Evolutionary conservation across 306 rosid genomes (phyloP), one percentile per base, ranked within the genome.

Genomic region (Lathyrus sativus): DNA sequence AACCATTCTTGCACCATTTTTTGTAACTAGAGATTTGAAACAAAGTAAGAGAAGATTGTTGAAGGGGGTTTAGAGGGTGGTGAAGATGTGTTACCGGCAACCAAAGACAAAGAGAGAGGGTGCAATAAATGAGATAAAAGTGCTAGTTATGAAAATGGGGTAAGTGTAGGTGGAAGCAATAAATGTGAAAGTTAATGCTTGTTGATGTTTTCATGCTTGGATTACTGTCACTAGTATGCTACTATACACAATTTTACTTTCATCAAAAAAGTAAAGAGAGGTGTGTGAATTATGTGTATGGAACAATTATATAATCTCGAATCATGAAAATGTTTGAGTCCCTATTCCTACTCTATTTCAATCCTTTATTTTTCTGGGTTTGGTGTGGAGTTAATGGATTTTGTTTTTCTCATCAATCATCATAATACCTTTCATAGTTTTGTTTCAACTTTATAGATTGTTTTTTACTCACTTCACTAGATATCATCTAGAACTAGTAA

Each of bases 131-230:
- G 85, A 45, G 11, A 75, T 33, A 71, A 77, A 91, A 85, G 82
- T 77, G 87, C 83, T 69, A 51, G 55, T 78, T 83, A 85, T 79
- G 91, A 83, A 73, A 14, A 56, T 71, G 74, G 77, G 79, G 62
- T 9, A 22, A 42, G 76, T 58, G 75, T 84, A 67, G 95, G 86
- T 88, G 90, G 82, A 74, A 44, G 65, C 96, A 88, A 35, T 88
- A 88, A 91, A 83, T 91, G 89, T 62, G 74, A 72, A 17, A 84
- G 89, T 91, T 71, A 88, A 80, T 88, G 91, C 85, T 26, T 13
- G 75, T 85, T 85, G 70, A 81, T 83, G 68, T 81, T 83, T 86
- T 80, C 88, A 77, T 81, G 86, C 83, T 68, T 70, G 78, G 68
- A 55, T 71, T 71, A 63, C 77, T 71, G 68, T 2, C 39, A 35